These are phyloP conservation scores for Clonostachys solani DNA, from an alignment of 2,329 filamentous ascomycete genomes.

Conservation along the genomic window DNA sequence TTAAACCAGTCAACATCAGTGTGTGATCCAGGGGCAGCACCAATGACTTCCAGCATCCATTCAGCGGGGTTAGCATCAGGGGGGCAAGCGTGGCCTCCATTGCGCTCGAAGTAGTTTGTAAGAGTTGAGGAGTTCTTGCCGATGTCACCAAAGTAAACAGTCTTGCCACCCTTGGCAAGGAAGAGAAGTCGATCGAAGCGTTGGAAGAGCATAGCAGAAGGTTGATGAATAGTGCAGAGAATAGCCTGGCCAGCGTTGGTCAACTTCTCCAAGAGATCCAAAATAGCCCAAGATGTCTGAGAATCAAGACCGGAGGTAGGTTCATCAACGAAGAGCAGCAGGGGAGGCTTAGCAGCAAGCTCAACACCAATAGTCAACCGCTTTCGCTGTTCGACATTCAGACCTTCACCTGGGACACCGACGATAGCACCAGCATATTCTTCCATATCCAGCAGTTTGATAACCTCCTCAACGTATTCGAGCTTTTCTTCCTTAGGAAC, in stretches of 20 bases:
- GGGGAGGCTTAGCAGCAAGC: slow-evolving; percentile 82
- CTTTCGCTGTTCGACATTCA: slow-evolving; percentile 67
- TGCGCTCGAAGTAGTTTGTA: slow-evolving; percentile 71
- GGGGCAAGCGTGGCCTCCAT: slow-evolving; percentile 63
- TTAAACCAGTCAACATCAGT: slow-evolving; percentile 64
- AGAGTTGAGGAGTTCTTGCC: slow-evolving; percentile 55
- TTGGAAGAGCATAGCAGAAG: slow-evolving; percentile 92
- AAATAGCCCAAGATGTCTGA: slow-evolving; percentile 90
- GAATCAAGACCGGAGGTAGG: slow-evolving; percentile 86
- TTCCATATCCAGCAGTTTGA: slow-evolving; percentile 86
- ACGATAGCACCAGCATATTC: slow-evolving; percentile 87
- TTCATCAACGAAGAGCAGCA: slow-evolving; percentile 91
- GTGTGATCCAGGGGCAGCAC: slow-evolving; percentile 59
- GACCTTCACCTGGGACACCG: slow-evolving; percentile 83
- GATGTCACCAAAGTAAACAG: slow-evolving; percentile 69
- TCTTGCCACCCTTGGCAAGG: slow-evolving; percentile 69
- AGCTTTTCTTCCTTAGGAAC: slow-evolving; percentile 74
- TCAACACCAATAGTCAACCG: slow-evolving; percentile 95
- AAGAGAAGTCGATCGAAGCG: slow-evolving; percentile 81
- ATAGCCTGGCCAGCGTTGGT: slow-evolving; percentile 87
- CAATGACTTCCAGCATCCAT: slow-evolving; percentile 66
- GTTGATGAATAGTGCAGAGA: slow-evolving; percentile 96
- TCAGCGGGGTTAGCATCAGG: slow-evolving; percentile 74
- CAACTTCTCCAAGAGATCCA: slow-evolving; percentile 82
- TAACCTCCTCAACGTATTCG: slow-evolving; percentile 84